Base-by-base conservation (phyloP, 2,329 filamentous ascomycete genomes). In the Apiospora sp. region DNA sequence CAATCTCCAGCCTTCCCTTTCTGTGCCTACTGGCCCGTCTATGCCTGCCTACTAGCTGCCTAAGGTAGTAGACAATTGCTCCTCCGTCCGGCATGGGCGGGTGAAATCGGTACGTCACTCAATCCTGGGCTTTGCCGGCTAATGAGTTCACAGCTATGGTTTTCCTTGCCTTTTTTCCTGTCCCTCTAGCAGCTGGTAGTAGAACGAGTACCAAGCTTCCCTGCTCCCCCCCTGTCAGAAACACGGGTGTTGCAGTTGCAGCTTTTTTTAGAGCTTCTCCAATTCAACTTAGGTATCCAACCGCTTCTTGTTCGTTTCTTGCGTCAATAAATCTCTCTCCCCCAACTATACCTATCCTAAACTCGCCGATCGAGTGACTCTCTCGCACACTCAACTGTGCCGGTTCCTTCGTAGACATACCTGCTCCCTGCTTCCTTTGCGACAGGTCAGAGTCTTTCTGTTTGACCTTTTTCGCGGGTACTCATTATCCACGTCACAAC, bases 71-170 rank as follows among this genome's bases (percentile, higher is more conserved):
- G 12, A 19, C 16, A 24, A 30, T 34, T 12, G 30, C 16, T 61
- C 30, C 54, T 22, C 54, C 30, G 16, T 61, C 19, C 54, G 54
- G 54, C 54, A 61, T 61, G 54, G 30, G 37, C 69, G 69, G 69
- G 69, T 67, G 61, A 71, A 71, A 67, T 71, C 69, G 69, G 69
- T 71, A 44, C 51, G 69, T 64, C 69, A 64, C 72, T 37, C 46
- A 37, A 71, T 37, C 46, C 46, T 41, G 54, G 61, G 30, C n/a
- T 72, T 72, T 73, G 67, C 69, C 41, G 58, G 48, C 27, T 64
- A 68, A 46, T 49, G 69, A 71, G 67, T 68, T 67, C 44, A 22
- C 41, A 44, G 37, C 37, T 24, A 37, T 14, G 41, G 5, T 68
- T 68, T 48, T 68, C 41, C 37, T n/a, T 48, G 67, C 37, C 70